Conservation (phyloP, 2,329 filamentous ascomycete species). For the Emergomyces orientalis region DNA sequence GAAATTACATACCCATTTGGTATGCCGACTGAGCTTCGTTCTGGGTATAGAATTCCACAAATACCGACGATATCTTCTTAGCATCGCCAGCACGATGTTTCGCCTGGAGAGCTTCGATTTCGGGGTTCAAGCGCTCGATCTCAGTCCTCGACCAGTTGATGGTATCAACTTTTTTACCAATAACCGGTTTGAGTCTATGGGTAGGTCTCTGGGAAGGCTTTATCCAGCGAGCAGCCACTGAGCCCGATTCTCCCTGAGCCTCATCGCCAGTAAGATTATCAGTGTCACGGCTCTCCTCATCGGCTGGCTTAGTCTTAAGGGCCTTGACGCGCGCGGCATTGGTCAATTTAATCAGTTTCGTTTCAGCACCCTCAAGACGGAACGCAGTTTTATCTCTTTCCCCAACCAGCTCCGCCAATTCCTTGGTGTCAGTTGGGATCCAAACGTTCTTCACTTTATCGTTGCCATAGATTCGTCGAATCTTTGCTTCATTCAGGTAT, state of each 20-base stretch:
- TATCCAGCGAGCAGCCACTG: slow-evolving; percentile 49
- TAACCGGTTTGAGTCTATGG: slow-evolving; percentile 60
- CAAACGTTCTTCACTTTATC: slow-evolving; percentile 73
- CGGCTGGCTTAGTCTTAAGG: slow-evolving; percentile 47
- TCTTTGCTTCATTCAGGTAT: slow-evolving; percentile 66
- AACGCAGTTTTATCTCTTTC: slow-evolving; percentile 71
- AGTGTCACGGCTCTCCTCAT: slow-evolving; percentile 24
- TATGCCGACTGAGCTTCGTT: slow-evolving; percentile 76
- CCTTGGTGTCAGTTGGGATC: slow-evolving; percentile 67
- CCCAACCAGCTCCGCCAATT: slow-evolving; percentile 71
- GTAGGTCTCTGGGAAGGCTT: slow-evolving; percentile 63
- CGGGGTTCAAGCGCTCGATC: slow-evolving; percentile 63
- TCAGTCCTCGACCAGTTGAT: slow-evolving; percentile 81
- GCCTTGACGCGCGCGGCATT: slow-evolving; percentile 63
- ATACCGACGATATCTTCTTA: slow-evolving; percentile 64
- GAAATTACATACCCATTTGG: slow-evolving; percentile 48
- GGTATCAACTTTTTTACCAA: slow-evolving; percentile 85
- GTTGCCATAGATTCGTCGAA: slow-evolving; percentile 70
- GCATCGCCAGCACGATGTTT: slow-evolving; percentile 57
- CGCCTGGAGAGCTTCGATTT: slow-evolving; percentile 59
- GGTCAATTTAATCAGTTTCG: slow-evolving; percentile 70
- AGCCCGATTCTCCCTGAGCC: slow-evolving; percentile 56
- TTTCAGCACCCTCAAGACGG: slow-evolving; percentile 77
- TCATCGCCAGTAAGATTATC: slow-evolving; percentile 37
- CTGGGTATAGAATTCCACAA: slow-evolving; percentile 80